Conservation (phyloP, 225 moss, liverwort and hornwort genomes). For the Straminergon stramineum region DNA sequence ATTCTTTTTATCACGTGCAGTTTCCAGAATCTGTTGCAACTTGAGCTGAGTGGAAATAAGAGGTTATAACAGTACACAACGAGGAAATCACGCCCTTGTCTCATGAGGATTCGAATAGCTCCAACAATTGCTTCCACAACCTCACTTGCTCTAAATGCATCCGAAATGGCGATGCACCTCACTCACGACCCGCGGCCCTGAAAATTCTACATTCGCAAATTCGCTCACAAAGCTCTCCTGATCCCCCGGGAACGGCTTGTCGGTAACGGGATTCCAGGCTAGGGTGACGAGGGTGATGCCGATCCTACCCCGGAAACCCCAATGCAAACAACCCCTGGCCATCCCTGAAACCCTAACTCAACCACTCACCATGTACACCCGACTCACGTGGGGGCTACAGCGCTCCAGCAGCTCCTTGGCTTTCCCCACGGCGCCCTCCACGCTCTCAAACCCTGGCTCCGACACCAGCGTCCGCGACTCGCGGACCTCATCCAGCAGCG, state of each 20-base stretch:
- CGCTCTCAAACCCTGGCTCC: conserved; percentile 19
- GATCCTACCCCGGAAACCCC: conserved; percentile 7
- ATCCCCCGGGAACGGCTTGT: neutral
- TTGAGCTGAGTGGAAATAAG: neutral
- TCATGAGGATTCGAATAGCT: neutral
- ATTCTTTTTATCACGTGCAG: neutral
- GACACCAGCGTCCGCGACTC: conserved; percentile 26
- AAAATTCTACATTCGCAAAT: neutral
- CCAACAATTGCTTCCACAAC: neutral
- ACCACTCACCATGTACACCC: conserved; percentile 45
- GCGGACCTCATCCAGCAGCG: conserved; percentile 54
- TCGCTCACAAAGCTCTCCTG: neutral
- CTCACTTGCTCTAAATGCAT: neutral
- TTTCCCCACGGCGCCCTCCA: conserved; percentile 33
- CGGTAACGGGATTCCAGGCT: conserved; percentile 3
- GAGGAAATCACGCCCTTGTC: neutral
- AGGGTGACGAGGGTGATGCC: neutral
- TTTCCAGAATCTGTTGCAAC: neutral
- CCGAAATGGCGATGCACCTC: neutral
- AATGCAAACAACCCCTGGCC: neutral
- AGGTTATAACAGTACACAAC: neutral
- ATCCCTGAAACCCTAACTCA: conserved; percentile 12
- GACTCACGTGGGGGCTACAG: conserved; percentile 41
- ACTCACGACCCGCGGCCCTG: neutral
- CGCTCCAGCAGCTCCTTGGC: conserved; percentile 43